Conservation (phyloP, 2,329 filamentous ascomycete genomes). For the Fusarium sp. region DNA sequence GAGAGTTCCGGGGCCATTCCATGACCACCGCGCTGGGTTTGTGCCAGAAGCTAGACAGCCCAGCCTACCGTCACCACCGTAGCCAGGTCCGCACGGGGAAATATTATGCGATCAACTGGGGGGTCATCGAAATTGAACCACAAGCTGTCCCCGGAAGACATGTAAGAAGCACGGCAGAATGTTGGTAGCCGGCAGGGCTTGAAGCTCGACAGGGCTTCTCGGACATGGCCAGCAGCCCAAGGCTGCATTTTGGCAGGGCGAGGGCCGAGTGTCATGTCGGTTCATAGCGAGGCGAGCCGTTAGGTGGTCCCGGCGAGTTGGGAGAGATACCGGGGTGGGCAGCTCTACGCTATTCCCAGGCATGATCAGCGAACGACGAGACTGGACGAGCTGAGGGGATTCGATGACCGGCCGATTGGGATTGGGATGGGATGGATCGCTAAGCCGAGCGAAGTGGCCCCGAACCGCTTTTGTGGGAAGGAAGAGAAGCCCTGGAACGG, state of each 20-base stretch:
- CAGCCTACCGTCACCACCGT: conserved; percentile 33
- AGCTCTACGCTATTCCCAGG: conserved; percentile 27
- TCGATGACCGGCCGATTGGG: conserved; percentile 9
- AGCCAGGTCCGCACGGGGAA: conserved; percentile 13
- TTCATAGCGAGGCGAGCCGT: conserved; percentile 42
- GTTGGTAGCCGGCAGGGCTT: conserved; percentile 8
- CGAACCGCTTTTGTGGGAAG: not conserved
- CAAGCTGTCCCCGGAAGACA: conserved; percentile 18
- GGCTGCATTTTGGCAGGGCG: conserved; percentile 6
- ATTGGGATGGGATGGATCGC: not conserved
- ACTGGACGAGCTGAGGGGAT: not conserved
- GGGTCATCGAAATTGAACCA: conserved; percentile 26
- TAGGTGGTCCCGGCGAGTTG: conserved; percentile 41
- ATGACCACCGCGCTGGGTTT: conserved; percentile 17
- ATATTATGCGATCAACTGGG: conserved; percentile 10
- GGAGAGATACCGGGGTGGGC: conserved; percentile 30
- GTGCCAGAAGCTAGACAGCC: conserved; percentile 2
- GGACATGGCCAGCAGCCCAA: not conserved
- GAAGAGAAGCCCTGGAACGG: not conserved
- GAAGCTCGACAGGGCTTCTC: not conserved
- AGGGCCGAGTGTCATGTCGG: conserved; percentile 41
- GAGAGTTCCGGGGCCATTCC: conserved; percentile 25
- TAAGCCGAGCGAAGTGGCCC: conserved; percentile 14
- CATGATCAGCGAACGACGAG: conserved; percentile 22
- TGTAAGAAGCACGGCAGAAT: conserved; percentile 14